Percentiles rank a stretch among this genome's conserved stretches.
phyloP scores from a whole-genome alignment of 2,329 filamentous ascomycete genomes.

The Arthrobotrys sphaeroides region DNA sequence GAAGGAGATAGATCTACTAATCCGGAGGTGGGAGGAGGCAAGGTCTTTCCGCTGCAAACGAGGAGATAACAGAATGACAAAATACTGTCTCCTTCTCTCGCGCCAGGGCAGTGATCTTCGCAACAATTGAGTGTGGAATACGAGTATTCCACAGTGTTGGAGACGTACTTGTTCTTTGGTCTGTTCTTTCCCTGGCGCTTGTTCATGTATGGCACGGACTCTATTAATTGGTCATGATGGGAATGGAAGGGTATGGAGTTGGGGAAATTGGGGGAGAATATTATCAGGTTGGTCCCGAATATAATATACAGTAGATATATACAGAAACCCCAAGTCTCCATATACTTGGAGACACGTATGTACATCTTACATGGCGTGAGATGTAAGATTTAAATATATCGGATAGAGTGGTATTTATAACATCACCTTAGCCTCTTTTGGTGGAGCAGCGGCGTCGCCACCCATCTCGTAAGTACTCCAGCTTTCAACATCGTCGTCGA shows the following conservation, averaged over 20 bases:
- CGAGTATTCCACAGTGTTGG: constrained; percentile 48
- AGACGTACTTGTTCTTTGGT: constrained; percentile 52
- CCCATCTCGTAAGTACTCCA: constrained; percentile 85
- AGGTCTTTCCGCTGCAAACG: constrained; percentile 1
- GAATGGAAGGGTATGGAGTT: background rate
- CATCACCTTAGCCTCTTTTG: constrained; percentile 27
- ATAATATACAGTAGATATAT: constrained; percentile 31
- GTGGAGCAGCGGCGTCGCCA: constrained; percentile 61
- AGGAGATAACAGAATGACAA: constrained; percentile 24
- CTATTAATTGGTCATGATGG: background rate
- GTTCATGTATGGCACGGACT: background rate
- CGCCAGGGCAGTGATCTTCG: constrained; percentile 54
- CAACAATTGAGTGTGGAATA: constrained; percentile 48
- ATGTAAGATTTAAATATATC: background rate
- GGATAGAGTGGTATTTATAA: constrained; percentile 27
- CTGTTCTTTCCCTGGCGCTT: constrained; percentile 53
- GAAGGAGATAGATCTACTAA: background rate
- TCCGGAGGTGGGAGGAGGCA: background rate
- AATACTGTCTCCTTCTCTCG: constrained; percentile 33
- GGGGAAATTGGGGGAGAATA: background rate
- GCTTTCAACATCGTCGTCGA: constrained; percentile 64
- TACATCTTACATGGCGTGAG: constrained; percentile 6
- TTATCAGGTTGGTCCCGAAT: constrained; percentile 38
- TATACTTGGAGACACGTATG: constrained; percentile 1
- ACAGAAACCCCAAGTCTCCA: background rate